Base-by-base conservation (phyloP, 1,284 basidiomycete species). In the Malassezia restricta region DNA sequence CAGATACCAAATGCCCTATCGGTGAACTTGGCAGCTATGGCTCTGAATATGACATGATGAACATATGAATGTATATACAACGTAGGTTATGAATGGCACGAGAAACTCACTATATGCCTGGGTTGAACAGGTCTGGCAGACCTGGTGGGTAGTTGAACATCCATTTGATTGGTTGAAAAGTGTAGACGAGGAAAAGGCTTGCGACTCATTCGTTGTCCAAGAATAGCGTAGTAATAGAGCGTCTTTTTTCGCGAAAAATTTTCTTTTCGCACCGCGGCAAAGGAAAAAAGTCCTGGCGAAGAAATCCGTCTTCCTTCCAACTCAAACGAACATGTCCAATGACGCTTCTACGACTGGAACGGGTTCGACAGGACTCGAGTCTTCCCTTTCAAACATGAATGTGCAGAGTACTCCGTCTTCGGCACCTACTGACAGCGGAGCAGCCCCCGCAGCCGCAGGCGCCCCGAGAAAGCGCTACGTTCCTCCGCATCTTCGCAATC, bases 331-430 rank as follows among this genome's bases (percentile, higher is more conserved):
- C 33, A 68, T 66, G 64, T 61, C 63, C 54, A 58, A 61, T 58
- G 64, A 66, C 56, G 43, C 61, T 55, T 43, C 65, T 61, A 49
- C 63, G 57, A 65, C 63, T 60, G 63, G 64, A 61, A 63, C 60
- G 51, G 65, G 81, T 75, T 77, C 77, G 74, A 76, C 80, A 75
- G 83, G 80, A 76, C 78, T 90, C 73, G 87, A 90, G 80, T 45
- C 42, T 39, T 39, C 37, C 7, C 44, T 52, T 32, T 54, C 51
- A 20, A 52, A 44, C 42, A 43, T 57, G 44, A 58, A 31, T 30
- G 53, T 54, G 27, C 39, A 47, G 40, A 33, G 28, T n/a, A 14
- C 43, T 12, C 5, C 43, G 9, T 20, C 44, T 27, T n/a, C 44
- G 5, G 28, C 15, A n/a, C 33, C 20, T 31, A 37, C 30, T 11